Base-by-base conservation (phyloP, 139 green algal genomes). In the Limnomonas spitsbergensis region DNA sequence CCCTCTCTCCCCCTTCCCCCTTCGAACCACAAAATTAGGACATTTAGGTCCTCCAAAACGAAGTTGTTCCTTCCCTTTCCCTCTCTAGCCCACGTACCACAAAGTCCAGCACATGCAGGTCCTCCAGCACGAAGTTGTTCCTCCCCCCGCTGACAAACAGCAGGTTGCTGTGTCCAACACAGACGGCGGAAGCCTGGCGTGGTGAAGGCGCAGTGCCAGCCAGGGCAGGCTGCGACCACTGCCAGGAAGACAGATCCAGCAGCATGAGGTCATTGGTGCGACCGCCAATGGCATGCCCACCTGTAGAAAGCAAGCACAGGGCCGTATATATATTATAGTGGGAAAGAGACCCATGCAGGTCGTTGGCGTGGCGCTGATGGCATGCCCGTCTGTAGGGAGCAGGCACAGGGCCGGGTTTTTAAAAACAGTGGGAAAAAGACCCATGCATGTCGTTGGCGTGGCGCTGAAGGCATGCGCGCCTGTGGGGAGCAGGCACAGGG, bases 51-150 rank as follows among this genome's bases (percentile, higher is more conserved):
- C 37, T 94, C 88, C 73, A 95, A 80, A 68, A 96, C 89, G 69
- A 96, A 96, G 85, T 95, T 94, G 80, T 87, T 91, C n/a, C n/a
- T n/a, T n/a, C n/a, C n/a, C n/a, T n/a, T n/a, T n/a, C n/a, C n/a
- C n/a, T n/a, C n/a, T n/a, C n/a, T n/a, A 14, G 2, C 26, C 35
- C 26, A 84, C 66, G 67, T 80, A 90, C 76, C 61, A 90, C 76
- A 36, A 93, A 78, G 81, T 95, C 89, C 42, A 95, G 82, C 66
- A 91, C 77, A 71, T 89, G 92, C 53, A 95, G 75, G 83, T 97
- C 93, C 37, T 94, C 88, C 73, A 95, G 81, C 70, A 96, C 89
- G 69, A 96, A 96, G 85, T 95, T 94, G 80, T 87, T 91, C n/a
- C 73, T 40, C n/a, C 93, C 93, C 29, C 92, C 93, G 75, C 93